These are phyloP conservation scores for Tricholoma sp. DNA, from an alignment of 768 basidiomycete species.

Conservation along the genomic window DNA sequence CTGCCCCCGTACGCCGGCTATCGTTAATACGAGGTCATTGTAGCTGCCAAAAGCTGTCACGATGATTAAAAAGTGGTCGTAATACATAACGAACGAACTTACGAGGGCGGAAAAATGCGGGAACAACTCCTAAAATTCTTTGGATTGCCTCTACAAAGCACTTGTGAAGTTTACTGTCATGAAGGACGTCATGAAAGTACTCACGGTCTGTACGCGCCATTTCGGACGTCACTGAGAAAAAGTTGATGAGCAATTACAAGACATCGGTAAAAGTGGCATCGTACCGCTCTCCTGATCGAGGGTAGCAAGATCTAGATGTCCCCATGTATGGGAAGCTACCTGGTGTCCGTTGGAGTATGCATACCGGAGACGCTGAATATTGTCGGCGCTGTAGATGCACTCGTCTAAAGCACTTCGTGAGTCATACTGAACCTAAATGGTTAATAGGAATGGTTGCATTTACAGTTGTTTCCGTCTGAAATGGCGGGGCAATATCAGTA, in stretches of 20 bases:
- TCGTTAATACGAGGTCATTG: constrained; percentile 17
- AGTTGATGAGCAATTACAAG: background rate
- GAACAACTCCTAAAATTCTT: constrained; percentile 16
- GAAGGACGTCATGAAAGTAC: background rate
- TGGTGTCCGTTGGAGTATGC: constrained; percentile 27
- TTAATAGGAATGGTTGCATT: constrained; percentile 1
- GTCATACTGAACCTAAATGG: no score
- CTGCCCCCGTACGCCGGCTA: constrained; percentile 13
- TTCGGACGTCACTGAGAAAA: background rate
- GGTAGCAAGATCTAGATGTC: constrained; percentile 25
- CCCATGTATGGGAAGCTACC: constrained; percentile 31
- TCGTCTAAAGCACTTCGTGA: constrained; percentile 13
- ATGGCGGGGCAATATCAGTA: background rate
- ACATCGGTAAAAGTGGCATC: background rate
- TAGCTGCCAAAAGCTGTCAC: constrained; percentile 17
- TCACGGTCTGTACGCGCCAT: constrained; percentile 1
- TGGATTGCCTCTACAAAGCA: constrained; percentile 11
- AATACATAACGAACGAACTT: background rate
- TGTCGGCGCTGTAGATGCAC: constrained; percentile 27
- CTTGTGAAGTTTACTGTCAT: background rate
- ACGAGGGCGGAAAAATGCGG: constrained; percentile 21
- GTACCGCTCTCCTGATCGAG: constrained; percentile 24
- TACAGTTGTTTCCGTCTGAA: constrained; percentile 33
- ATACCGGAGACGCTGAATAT: constrained; percentile 22
- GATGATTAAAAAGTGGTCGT: background rate